A percentile compares a stretch with the other conserved stretches of the same genome.
Evolutionary conservation across 495 filamentous ascomycete species (phyloP).

Genomic region (Tuber aestivum): DNA sequence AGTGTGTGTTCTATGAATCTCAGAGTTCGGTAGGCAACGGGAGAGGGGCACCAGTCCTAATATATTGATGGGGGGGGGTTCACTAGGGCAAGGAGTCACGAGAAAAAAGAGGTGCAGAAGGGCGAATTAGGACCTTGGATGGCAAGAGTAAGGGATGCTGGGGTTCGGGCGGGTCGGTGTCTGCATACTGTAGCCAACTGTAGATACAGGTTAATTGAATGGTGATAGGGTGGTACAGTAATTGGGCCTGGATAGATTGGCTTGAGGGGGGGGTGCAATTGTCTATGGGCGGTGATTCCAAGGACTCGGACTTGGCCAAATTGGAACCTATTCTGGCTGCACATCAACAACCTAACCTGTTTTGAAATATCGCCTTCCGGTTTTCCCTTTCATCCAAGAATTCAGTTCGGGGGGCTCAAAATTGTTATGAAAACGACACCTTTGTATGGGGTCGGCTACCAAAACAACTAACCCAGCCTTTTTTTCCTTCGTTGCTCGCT

Average conservation of each 20-base stretch:
- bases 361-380: constrained; percentile 1
- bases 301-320: background rate
- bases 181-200: background rate
- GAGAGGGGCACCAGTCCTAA: constrained; percentile 1
- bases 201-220: background rate
- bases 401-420: background rate
- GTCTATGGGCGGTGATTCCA: background rate
- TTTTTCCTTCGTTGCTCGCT: background rate
- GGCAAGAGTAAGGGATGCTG: background rate
- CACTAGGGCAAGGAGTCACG: background rate
- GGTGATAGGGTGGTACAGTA: background rate
- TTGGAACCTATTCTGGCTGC: background rate
- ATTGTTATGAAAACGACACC: background rate
- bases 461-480: background rate
- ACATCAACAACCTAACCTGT: background rate
- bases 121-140: background rate
- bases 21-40: background rate
- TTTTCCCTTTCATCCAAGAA: background rate
- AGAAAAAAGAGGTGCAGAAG: background rate
- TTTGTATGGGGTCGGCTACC: background rate
- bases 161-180: background rate
- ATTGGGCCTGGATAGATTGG: background rate
- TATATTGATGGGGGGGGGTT: constrained; percentile 4
- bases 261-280: background rate
- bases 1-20: background rate